Evolutionary conservation across 768 basidiomycete species (phyloP), one percentile per base, ranked within the genome.

Genomic region (Sporobolomyces phaffii): DNA sequence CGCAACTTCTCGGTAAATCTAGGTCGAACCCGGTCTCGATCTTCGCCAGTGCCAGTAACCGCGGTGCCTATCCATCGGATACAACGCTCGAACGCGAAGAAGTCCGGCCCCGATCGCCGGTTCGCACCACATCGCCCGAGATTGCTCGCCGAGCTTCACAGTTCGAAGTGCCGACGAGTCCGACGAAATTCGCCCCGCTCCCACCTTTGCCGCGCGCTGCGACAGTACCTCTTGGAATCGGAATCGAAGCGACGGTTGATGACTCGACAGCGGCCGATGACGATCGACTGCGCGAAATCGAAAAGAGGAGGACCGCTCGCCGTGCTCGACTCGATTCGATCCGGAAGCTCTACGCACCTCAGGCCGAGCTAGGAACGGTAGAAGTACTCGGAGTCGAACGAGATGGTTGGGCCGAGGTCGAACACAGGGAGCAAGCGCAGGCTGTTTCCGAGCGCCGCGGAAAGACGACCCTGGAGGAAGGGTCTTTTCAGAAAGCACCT

Each of bases 91-190:
- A 20, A 17, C 6, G 7, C 14, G 36, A n/a, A 13, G 2, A 22
- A 18, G 2, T 36, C 26, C 24, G 15, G 40, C 11, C 53, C 7
- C 2, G 36, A 3, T 61, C 59, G 10, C 65, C 65, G 28, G 38
- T 28, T 5, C 40, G 56, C 13, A 40, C 44, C 2, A 40, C 61
- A 20, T 68, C 65, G 45, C 65, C 65, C 3, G 65, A 68, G 24
- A 50, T 68, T 7, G 54, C 54, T 0, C 47, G 60, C 0, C 22
- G 56, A 5, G 65, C 56, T 2, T 60, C 60, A 7, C 26, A 9
- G 11, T 68, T 51, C 44, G 65, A n/a, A 20, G 18, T 2, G 10
- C 14, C 28, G 0, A 4, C 36, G 17, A 65, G 57, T 15, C 57
- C 57, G 43, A 36, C 22, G 13, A 57, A 58, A 26, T 3, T 26